Conservation (phyloP, 2,329 filamentous ascomycete species). For the Aspergillus sp. region DNA sequence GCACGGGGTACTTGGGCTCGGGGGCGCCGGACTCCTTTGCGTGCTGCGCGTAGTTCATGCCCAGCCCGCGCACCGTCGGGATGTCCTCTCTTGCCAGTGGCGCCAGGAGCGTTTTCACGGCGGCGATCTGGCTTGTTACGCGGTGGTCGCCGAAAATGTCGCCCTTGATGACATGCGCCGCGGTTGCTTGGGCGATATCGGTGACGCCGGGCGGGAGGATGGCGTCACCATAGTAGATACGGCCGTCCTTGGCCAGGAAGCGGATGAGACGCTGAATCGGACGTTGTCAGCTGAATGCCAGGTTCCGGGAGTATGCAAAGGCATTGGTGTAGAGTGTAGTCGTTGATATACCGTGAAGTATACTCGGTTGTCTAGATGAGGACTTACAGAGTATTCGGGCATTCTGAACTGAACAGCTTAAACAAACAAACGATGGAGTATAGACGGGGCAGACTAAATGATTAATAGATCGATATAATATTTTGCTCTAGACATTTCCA, state of each 20-base stretch:
- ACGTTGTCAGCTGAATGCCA: too few relatives aligned
- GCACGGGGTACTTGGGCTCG: constrained; percentile 59
- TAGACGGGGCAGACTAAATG: too few relatives aligned
- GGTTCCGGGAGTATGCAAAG: too few relatives aligned
- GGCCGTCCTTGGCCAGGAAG: constrained; percentile 62
- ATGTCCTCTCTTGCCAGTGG: constrained; percentile 56
- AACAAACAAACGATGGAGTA: background rate
- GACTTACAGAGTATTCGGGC: constrained; percentile 41
- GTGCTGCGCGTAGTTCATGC: constrained; percentile 63
- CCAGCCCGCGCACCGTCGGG: constrained; percentile 58
- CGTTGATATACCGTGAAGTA: background rate
- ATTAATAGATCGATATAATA: too few relatives aligned
- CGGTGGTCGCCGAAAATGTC: constrained; percentile 57
- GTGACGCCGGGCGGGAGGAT: constrained; percentile 53
- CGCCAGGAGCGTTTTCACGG: constrained; percentile 46
- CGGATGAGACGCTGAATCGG: constrained; percentile 57
- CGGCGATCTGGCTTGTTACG: constrained; percentile 53
- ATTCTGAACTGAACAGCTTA: constrained; percentile 16
- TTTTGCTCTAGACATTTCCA: too few relatives aligned
- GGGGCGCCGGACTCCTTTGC: constrained; percentile 61
- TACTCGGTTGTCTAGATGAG: background rate
- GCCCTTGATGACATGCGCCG: constrained; percentile 55
- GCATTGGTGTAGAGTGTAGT: background rate
- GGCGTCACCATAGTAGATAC: constrained; percentile 64
- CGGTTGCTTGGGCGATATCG: constrained; percentile 52